phyloP scores from a whole-genome alignment of 1,284 basidiomycete species.

The Irpex rosettiformis region DNA sequence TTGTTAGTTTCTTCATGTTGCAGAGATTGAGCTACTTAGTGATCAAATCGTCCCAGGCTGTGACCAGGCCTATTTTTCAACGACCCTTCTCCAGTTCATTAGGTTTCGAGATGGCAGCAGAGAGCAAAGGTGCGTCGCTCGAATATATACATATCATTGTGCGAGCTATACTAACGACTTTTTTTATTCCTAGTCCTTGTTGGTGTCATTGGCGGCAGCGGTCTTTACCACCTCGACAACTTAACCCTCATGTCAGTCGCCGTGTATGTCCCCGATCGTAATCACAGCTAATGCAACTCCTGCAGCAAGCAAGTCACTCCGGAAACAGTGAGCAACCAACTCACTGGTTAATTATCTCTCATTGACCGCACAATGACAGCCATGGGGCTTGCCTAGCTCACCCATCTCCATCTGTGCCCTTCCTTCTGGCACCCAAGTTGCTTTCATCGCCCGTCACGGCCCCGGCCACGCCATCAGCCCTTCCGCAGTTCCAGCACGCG shows the following conservation, averaged over 20 bases:
- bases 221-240: constrained; percentile 87
- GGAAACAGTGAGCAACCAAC: constrained; percentile 50
- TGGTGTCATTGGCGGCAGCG: constrained; percentile 83
- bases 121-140: constrained; percentile 12
- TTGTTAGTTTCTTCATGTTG: not conserved
- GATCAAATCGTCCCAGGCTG: not conserved
- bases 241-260: constrained; percentile 69
- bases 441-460: constrained; percentile 93
- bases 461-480: constrained; percentile 72
- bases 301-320: constrained; percentile 58
- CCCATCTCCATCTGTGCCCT: constrained; percentile 87
- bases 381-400: constrained; percentile 92
- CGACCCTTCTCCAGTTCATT: not conserved
- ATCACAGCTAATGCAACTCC: not conserved
- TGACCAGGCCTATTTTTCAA: not conserved
- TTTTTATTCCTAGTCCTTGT: constrained; percentile 52
- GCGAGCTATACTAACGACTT: not conserved
- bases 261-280: not conserved
- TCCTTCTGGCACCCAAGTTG: constrained; percentile 75
- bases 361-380: constrained; percentile 42
- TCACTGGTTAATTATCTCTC: not conserved
- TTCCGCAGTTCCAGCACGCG: constrained; percentile 77
- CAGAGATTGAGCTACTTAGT: not conserved
- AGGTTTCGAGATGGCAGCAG: constrained; percentile 6
- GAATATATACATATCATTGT: not conserved